phyloP scores from a whole-genome alignment of 169 alveolate species.

The Blepharisma undulans region DNA sequence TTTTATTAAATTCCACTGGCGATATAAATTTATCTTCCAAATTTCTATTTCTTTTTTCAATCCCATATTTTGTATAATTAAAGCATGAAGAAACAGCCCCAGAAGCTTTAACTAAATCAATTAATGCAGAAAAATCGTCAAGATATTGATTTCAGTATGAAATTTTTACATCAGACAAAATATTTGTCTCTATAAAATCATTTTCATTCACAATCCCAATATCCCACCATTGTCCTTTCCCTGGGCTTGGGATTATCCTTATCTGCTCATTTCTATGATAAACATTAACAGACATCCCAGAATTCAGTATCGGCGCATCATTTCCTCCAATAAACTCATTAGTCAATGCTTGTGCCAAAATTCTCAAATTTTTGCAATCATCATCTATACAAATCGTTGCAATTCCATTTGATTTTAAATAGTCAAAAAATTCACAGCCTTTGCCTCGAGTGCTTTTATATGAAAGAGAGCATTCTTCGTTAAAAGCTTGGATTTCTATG shows the following conservation, averaged over 20 bases:
- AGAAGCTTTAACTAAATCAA: background rate
- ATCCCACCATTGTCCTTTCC: slow-evolving; percentile 26
- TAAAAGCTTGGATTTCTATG: background rate
- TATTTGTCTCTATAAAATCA: slow-evolving; percentile 28
- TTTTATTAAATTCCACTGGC: background rate
- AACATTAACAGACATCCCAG: background rate
- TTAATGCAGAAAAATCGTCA: background rate
- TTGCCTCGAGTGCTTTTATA: background rate
- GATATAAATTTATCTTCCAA: slow-evolving; percentile 7
- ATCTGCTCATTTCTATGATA: background rate
- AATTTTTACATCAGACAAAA: background rate
- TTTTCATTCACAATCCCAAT: background rate
- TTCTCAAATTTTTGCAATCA: background rate
- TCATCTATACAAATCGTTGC: background rate
- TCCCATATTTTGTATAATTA: slow-evolving; percentile 10
- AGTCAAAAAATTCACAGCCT: slow-evolving; percentile 10
- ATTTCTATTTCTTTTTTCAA: background rate
- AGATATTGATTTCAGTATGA: background rate
- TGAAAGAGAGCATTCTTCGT: background rate
- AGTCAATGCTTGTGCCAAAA: background rate
- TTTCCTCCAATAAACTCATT: background rate
- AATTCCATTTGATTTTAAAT: slow-evolving; percentile 18
- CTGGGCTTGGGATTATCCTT: background rate
- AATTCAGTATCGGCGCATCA: background rate
- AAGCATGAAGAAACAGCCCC: background rate